Evolutionary conservation across 371 early-diverging fungal genomes (phyloP), one percentile per base, ranked within the genome.

Genomic region (Mortierella sp.): DNA sequence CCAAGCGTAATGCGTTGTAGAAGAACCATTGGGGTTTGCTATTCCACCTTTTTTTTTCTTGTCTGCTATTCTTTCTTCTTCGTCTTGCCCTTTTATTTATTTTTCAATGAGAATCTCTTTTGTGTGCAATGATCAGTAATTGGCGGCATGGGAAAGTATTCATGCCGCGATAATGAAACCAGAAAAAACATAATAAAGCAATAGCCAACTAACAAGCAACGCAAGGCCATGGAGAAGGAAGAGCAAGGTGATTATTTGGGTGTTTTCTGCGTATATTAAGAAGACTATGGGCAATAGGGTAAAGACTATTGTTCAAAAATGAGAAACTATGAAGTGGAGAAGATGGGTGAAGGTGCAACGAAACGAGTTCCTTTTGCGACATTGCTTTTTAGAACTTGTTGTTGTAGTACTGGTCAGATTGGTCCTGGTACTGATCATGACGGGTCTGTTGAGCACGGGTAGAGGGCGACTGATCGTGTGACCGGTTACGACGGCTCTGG

Each of bases 1-100:
- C 96, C 26, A 91, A 92, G 80, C 93, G 94, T 79, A 94, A 96
- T 85, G 94, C 94, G 31, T 88, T 95, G 77, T 96, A 93, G 80
- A 71, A 24, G 37, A 40, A 40, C 43, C 43, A 40, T 40, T 40
- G 2, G 43, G 43, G 43, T 40, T 6, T 40, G 43, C 6, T 40
- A 40, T 40, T 34, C 16, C 6, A 19, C 31, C 37, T 2, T 61
- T 53, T 24, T 19, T 46, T 53, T 1, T 19, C 37, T 72, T 31
- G 2, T 31, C 26, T 71, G 31, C 16, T 71, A 4, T 44, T n/a
- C 13, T 44, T 69, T 46, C 21, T 46, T 44, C 21, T 69, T 37
- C 5, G 19, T 44, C 28, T 51, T 6, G 21, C 16, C 5, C 13
- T 34, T 4, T 34, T 1, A 3, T n/a, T n/a, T 50, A 19, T 34